phyloP scores from a whole-genome alignment of 495 filamentous ascomycete species.

The Polyplosphaeria fusca region DNA sequence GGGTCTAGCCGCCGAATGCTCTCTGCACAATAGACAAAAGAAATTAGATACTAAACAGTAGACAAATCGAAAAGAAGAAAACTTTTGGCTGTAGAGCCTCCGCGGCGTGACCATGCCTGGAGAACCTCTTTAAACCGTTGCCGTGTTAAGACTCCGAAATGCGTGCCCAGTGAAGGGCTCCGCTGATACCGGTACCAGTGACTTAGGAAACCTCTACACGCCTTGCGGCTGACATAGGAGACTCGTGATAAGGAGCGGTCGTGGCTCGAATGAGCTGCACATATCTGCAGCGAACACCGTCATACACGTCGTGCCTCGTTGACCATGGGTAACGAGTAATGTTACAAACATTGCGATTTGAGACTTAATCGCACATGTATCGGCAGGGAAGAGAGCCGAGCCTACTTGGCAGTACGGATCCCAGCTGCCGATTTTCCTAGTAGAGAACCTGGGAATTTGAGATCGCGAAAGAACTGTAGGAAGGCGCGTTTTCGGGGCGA shows the following conservation, averaged over 20 bases:
- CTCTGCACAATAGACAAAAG: constrained; percentile 9
- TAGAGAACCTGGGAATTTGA: constrained; percentile 32
- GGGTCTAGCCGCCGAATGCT: constrained; percentile 31
- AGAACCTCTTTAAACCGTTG: neutral
- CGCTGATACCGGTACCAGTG: neutral
- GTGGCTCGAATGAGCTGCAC: constrained; percentile 25
- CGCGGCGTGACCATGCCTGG: constrained; percentile 4
- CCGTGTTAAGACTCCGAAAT: neutral
- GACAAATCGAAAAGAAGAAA: neutral
- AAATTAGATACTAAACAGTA: constrained; percentile 18
- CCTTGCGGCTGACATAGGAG: constrained; percentile 18
- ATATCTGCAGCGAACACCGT: constrained; percentile 15
- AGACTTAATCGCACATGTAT: constrained; percentile 27
- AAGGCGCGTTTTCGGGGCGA: constrained; percentile 42
- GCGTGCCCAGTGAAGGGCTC: constrained; percentile 2
- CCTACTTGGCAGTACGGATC: constrained; percentile 1
- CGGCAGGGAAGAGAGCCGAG: neutral
- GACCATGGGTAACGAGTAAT: constrained; percentile 21
- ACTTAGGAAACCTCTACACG: neutral
- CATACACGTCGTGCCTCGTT: constrained; percentile 33
- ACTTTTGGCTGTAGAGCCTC: constrained; percentile 23
- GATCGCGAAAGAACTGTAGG: constrained; percentile 43
- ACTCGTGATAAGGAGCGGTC: constrained; percentile 35
- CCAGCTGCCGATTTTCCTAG: constrained; percentile 20
- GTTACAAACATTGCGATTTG: constrained; percentile 22